Evolutionary conservation across 75 land plant genomes (phyloP).

Genomic region (Chamaecyparis obtusa): DNA sequence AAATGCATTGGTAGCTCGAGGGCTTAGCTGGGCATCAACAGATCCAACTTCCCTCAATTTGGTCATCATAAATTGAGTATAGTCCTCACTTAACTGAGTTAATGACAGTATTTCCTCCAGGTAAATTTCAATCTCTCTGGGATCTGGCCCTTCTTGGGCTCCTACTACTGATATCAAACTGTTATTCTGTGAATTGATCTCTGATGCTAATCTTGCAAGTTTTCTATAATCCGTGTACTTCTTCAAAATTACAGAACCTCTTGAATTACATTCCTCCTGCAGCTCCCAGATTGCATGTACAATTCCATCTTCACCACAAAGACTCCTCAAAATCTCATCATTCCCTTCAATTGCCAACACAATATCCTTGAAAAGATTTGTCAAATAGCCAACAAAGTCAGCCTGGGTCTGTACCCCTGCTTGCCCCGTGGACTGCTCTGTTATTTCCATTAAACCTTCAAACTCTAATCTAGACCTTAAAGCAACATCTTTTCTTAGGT

Average conservation of each 20-base stretch:
- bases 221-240: conserved; percentile 75
- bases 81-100: conserved; percentile 87
- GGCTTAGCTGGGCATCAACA: conserved; percentile 66
- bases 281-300: conserved; percentile 79
- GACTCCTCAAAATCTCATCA: conserved; percentile 56
- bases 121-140: conserved; percentile 76
- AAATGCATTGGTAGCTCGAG: conserved; percentile 61
- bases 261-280: conserved; percentile 83
- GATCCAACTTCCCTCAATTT: conserved; percentile 72
- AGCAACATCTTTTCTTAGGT: conserved; percentile 68
- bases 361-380: conserved; percentile 78
- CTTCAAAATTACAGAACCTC: conserved; percentile 66
- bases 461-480: conserved; percentile 58
- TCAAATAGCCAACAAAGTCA: conserved; percentile 61
- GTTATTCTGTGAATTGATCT: conserved; percentile 68
- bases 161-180: conserved; percentile 51
- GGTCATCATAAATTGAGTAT: conserved; percentile 58
- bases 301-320: conserved; percentile 85
- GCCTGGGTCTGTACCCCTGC: conserved; percentile 10
- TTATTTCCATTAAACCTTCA: conserved; percentile 52
- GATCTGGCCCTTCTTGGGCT: conserved; percentile 71
- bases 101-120: conserved; percentile 75
- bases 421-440: conserved; percentile 25
- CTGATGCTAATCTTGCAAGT: conserved; percentile 54
- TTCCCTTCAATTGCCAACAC: conserved; percentile 81